Evolutionary conservation across 169 alveolate genomes (phyloP), one percentile per base, ranked within the genome.

Genomic region (Plasmodium gallinaceum): DNA sequence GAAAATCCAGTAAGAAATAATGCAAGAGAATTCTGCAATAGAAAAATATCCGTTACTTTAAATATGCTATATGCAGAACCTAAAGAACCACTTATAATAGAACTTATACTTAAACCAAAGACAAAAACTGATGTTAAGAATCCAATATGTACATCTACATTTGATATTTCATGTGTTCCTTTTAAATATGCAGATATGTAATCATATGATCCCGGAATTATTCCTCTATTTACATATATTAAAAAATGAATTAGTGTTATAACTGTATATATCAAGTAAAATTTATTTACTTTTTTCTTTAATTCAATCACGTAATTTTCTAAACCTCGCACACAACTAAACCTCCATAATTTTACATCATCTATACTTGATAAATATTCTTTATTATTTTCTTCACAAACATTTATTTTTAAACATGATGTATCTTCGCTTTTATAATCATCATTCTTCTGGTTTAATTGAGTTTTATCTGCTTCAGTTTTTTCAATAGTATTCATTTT

Each of bases 101-200:
- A 78, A 51, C 43, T 78, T 48, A 78, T 65, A 37, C 89, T 78
- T 78, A 64, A 32, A 12, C 89, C 89, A 37, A 64, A 78, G 8
- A 78, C 76, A 78, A 78, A 78, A 2, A 78, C 78, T 9, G 89
- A 78, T 2, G 76, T 64, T 48, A 78, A 16, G 22, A 78, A 65
- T 5, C 89, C 89, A 14, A 78, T 78, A 46, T 78, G 89, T 2
- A 78, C 71, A 78, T 78, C 89, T 48, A 78, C 78, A 78, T 78
- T 78, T 14, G 78, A 26, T 7, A 65, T 9, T 32, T 72, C 78
- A 65, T 48, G 64, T n/a, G 32, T 65, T 22, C 45, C 69, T 43
- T 48, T 78, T 43, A 78, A 69, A 32, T 78, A 65, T 8, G 78
- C 46, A 16, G 89, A 64, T 48, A 78, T 46, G 37, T 51, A 78